A percentile compares a stretch with the other conserved stretches of the same genome.
phyloP scores from a whole-genome alignment of 2,329 filamentous ascomycete genomes.

The Lasiodiplodia gonubiensis region DNA sequence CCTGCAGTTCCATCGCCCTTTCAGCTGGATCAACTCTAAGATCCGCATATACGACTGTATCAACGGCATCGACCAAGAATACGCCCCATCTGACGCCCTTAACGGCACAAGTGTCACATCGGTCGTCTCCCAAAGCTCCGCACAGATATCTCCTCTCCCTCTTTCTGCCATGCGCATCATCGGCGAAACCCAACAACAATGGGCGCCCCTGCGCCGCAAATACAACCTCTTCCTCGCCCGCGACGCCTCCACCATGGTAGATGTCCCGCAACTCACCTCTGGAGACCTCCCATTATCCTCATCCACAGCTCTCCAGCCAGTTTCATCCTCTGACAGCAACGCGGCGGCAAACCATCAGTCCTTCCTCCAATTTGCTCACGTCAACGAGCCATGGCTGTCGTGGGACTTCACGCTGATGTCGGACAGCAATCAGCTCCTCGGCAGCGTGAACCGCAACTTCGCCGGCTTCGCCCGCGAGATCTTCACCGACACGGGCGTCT shows the following conservation, averaged over 20 bases:
- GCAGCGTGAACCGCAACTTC: slow-evolving; percentile 69
- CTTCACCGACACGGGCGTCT: slow-evolving; percentile 70
- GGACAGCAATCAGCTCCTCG: slow-evolving; percentile 58
- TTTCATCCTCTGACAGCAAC: slow-evolving; percentile 38
- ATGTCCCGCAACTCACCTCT: slow-evolving; percentile 46
- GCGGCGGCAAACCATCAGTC: slow-evolving; percentile 40
- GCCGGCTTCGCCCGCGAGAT: slow-evolving; percentile 66
- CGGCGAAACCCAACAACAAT: slow-evolving; percentile 67
- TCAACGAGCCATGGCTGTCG: slow-evolving; percentile 67
- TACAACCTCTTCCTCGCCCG: slow-evolving; percentile 69
- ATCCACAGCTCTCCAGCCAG: slow-evolving; percentile 50
- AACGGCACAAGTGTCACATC: slow-evolving; percentile 53
- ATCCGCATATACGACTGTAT: slow-evolving; percentile 50
- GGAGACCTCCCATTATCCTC: slow-evolving; percentile 55
- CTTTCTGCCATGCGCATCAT: slow-evolving; percentile 66
- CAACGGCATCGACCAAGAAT: slow-evolving; percentile 33
- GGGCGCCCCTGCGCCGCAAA: slow-evolving; percentile 66
- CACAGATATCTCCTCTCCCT: slow-evolving; percentile 55
- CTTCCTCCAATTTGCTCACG: slow-evolving; percentile 66
- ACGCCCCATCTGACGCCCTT: slow-evolving; percentile 50
- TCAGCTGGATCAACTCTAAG: slow-evolving; percentile 66
- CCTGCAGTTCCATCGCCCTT: slow-evolving; percentile 63
- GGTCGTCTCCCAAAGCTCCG: slow-evolving; percentile 51
- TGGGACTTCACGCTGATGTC: slow-evolving; percentile 68
- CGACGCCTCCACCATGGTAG: slow-evolving; percentile 42